phyloP scores from a whole-genome alignment of 129 eudicot genomes.

The Chrysanthemum lavandulifolium region DNA sequence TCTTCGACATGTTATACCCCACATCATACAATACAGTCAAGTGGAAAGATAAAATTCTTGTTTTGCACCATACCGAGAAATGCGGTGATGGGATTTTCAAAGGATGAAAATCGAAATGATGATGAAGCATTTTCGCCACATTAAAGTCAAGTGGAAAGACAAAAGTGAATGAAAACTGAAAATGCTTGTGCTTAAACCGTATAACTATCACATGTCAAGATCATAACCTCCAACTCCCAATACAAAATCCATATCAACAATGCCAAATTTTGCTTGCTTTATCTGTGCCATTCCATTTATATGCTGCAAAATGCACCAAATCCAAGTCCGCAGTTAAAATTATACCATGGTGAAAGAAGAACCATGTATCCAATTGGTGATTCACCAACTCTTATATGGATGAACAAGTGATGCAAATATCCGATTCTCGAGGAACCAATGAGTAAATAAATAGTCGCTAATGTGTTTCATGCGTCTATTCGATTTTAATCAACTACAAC shows the following conservation, averaged over 20 bases:
- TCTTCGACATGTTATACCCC: too few species aligned
- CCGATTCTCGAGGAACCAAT: too few species aligned
- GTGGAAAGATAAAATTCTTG: too few species aligned
- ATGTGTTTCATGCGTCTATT: not conserved
- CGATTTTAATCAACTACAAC: not conserved
- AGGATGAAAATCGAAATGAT: too few species aligned
- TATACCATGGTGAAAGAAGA: not conserved
- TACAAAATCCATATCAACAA: constrained; percentile 89
- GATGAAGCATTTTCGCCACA: too few species aligned
- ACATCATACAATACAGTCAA: too few species aligned
- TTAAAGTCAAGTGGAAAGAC: too few species aligned
- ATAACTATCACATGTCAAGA: constrained; percentile 75
- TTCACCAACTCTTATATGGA: too few species aligned
- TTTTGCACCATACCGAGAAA: too few species aligned
- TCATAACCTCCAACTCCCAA: constrained; percentile 98
- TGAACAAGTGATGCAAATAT: too few species aligned
- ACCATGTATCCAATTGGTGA: not conserved
- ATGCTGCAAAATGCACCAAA: constrained; percentile 50
- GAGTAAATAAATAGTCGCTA: not conserved
- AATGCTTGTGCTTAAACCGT: not conserved
- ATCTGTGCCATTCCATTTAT: constrained; percentile 91
- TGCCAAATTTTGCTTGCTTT: constrained; percentile 69
- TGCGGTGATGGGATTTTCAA: too few species aligned
- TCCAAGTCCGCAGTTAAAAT: constrained; percentile 2
- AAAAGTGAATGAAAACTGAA: too few species aligned